phyloP scores from a whole-genome alignment of 148 eudicot species.

The Amaranthus palmeri region DNA sequence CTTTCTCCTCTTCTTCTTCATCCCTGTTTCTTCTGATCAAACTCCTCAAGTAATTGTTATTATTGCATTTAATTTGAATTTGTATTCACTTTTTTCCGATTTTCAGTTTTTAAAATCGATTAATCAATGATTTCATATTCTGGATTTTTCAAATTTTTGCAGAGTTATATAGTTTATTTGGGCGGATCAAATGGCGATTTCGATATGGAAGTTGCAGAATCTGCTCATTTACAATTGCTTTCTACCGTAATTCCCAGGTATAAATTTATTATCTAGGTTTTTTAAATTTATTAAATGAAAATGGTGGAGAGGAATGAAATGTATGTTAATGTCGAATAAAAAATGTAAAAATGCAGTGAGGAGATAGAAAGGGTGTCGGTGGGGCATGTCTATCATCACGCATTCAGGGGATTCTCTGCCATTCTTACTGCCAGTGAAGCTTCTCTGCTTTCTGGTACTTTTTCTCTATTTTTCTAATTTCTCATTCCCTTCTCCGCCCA shows the following conservation, averaged over 20 bases:
- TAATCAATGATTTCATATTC: neutral
- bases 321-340: neutral
- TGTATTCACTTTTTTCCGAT: neutral
- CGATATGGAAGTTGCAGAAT: conserved; percentile 32
- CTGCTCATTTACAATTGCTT: conserved; percentile 41
- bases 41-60: conserved; percentile 22
- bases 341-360: conserved; percentile 29
- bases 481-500: neutral
- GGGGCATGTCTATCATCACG: conserved; percentile 50
- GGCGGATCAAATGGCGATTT: conserved; percentile 38
- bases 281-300: neutral
- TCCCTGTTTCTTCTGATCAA: conserved; percentile 14
- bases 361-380: conserved; percentile 38
- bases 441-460: conserved; percentile 48
- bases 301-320: neutral
- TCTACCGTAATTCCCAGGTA: conserved; percentile 54
- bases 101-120: no score
- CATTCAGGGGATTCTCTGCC: conserved; percentile 64
- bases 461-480: neutral
- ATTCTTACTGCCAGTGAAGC: conserved; percentile 50
- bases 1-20: conserved; percentile 16
- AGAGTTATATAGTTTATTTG: conserved; percentile 62
- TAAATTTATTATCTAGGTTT: neutral
- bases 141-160: conserved; percentile 5
- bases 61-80: neutral